Evolutionary conservation across 1,139 yeast genomes (phyloP), one percentile per base, ranked within the genome.

Genomic region (Kodamaea arcana): DNA sequence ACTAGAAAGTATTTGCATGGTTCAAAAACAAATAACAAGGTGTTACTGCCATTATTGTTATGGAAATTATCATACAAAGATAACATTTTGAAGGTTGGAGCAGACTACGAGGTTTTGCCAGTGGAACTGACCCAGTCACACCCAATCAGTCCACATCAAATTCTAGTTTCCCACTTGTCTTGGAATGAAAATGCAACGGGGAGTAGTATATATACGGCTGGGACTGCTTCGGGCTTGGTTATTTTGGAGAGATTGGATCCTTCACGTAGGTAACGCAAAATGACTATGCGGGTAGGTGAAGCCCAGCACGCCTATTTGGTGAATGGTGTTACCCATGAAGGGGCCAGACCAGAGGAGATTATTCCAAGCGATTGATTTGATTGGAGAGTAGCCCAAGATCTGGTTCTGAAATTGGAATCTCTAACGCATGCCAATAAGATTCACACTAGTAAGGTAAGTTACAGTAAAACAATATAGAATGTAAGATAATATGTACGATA

Each of bases 171-270:
- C 0, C 53, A 77, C 5, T 39, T 80, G 1, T 71, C 75, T 8
- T 84, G 95, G 90, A 77, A 78, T 48, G 83, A 78, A 37, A 69
- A 65, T 32, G 42, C 56, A 1, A 38, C 45, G 1, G 70, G 69
- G 23, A 78, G 78, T n/a, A 78, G 80, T 12, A 66, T 74, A 54
- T 83, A 72, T 55, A 81, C 82, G 3, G 80, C 81, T n/a, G 80
- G 80, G 1, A 72, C 83, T 12, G 72, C 75, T 5, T 64, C 78
- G 3, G 97, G 96, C 0, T 48, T 87, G 17, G 47, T 87, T 7
- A 62, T 87, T 1, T 51, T 87, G 13, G 94, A 84, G 44, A 62
- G 74, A 42, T 54, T 81, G 33, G 71, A 62, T 39, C 65, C 64
- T 25, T 18, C 22, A 6, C 6, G 22, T 18, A 18, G 22, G 22